Evolutionary conservation across 2,329 filamentous ascomycete species (phyloP).

Genomic region (Madurella mycetomatis): DNA sequence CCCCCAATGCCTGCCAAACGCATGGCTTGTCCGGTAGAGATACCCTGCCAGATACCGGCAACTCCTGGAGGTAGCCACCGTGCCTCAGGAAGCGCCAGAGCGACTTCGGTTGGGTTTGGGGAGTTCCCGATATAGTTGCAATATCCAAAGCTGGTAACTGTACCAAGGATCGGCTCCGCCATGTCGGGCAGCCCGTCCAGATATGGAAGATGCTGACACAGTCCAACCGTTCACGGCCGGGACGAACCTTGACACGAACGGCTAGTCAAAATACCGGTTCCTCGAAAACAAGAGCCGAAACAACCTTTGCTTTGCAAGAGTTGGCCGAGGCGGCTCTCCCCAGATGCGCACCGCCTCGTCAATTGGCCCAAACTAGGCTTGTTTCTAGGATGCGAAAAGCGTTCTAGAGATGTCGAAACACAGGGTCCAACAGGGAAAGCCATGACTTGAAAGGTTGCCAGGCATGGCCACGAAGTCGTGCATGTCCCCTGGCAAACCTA

Average conservation of each 20-base stretch:
- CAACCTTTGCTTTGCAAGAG: neutral
- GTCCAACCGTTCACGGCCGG: slow-evolving; percentile 9
- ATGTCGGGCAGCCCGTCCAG: slow-evolving; percentile 4
- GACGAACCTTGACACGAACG: neutral
- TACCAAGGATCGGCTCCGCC: slow-evolving; percentile 12
- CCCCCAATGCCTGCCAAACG: slow-evolving; percentile 23
- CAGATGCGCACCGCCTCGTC: neutral
- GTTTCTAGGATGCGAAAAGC: neutral
- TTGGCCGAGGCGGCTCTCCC: neutral
- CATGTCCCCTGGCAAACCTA: slow-evolving; percentile 30
- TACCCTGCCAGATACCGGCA: slow-evolving; percentile 11
- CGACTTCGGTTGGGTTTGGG: slow-evolving; percentile 11
- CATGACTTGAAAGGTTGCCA: neutral
- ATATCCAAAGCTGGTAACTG: slow-evolving; percentile 13
- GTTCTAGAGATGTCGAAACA: slow-evolving; percentile 29
- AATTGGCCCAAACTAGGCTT: neutral
- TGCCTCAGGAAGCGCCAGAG: slow-evolving; percentile 10
- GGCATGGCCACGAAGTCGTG: slow-evolving; percentile 43
- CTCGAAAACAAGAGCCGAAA: neutral
- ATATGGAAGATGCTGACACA: slow-evolving; percentile 1
- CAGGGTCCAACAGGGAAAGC: slow-evolving; percentile 21
- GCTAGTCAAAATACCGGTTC: neutral
- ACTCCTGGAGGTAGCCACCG: slow-evolving; percentile 8
- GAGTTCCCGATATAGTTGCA: slow-evolving; percentile 8
- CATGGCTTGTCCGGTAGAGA: slow-evolving; percentile 13